Conservation (phyloP, 1,139 yeast genomes). For the Arxiozyma heterogenica region DNA sequence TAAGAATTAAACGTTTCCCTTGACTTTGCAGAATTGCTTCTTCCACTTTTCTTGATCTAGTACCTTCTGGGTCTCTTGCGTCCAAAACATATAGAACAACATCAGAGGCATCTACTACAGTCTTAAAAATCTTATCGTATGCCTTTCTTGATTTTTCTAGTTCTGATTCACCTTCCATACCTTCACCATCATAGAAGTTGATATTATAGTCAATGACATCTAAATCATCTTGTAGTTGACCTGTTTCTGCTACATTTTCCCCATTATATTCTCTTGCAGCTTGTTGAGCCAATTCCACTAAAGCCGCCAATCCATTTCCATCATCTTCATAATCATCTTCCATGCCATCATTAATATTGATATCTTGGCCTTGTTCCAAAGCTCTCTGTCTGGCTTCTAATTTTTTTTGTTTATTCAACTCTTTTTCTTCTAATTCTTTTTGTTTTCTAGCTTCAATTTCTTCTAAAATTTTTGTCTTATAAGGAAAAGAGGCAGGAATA, state of each 20-base stretch:
- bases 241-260: slow-evolving; percentile 19
- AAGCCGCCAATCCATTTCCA: slow-evolving; percentile 64
- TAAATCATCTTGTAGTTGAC: slow-evolving; percentile 34
- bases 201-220: slow-evolving; percentile 48
- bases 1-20: slow-evolving; percentile 75
- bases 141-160: slow-evolving; percentile 84
- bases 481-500: slow-evolving; percentile 90
- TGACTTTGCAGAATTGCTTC: slow-evolving; percentile 74
- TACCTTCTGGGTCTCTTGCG: slow-evolving; percentile 95
- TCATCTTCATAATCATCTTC: slow-evolving; percentile 40
- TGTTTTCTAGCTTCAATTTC: slow-evolving; percentile 72
- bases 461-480: slow-evolving; percentile 70
- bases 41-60: slow-evolving; percentile 87
- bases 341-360: slow-evolving; percentile 30
- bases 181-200: slow-evolving; percentile 37
- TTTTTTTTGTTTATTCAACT: slow-evolving; percentile 35
- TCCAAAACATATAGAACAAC: slow-evolving; percentile 87
- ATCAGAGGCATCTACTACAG: slow-evolving; percentile 80
- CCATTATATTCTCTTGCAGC: slow-evolving; percentile 64
- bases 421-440: slow-evolving; percentile 53
- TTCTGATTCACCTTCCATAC: slow-evolving; percentile 37
- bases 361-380: slow-evolving; percentile 35
- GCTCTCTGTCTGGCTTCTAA: slow-evolving; percentile 41
- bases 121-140: slow-evolving; percentile 77
- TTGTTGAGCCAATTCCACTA: slow-evolving; percentile 78